phyloP scores from a whole-genome alignment of 1,139 yeast species.

The Suhomyces bokatorum region DNA sequence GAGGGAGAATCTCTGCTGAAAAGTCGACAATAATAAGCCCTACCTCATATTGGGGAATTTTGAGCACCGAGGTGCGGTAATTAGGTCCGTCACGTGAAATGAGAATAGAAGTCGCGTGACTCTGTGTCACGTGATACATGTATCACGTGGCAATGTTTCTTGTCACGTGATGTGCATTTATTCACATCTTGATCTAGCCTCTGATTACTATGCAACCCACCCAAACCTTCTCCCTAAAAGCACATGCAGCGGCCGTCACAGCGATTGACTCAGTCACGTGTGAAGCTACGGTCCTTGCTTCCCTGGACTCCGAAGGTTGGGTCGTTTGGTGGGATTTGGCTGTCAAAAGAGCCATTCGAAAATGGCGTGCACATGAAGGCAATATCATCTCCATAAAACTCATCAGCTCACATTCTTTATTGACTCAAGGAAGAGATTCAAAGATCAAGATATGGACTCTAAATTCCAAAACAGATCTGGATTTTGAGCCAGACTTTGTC shows the following conservation, averaged over 20 bases:
- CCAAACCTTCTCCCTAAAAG: conserved; percentile 16
- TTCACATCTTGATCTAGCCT: neutral
- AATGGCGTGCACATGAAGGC: conserved; percentile 54
- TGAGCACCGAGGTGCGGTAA: neutral
- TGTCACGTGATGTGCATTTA: neutral
- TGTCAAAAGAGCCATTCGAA: conserved; percentile 41
- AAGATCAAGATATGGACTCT: conserved; percentile 50
- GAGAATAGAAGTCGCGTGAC: no score
- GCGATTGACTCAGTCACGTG: conserved; percentile 7
- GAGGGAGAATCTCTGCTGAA: no score
- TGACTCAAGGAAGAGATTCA: conserved; percentile 60
- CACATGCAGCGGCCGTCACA: conserved; percentile 14
- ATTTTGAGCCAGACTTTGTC: conserved; percentile 22
- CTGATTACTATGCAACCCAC: neutral
- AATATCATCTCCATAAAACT: conserved; percentile 45
- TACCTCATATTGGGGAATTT: neutral
- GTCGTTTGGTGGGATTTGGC: conserved; percentile 53
- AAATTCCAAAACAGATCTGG: neutral
- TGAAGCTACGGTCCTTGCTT: conserved; percentile 20
- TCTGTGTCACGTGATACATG: neutral
- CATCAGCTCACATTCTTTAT: conserved; percentile 28
- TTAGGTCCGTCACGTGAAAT: neutral
- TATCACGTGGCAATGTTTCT: no score
- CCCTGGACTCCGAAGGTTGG: conserved; percentile 51
- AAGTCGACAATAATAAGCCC: no score